These are phyloP conservation scores for Allantophomopsis lycopodina DNA, from an alignment of 2,329 filamentous ascomycete genomes.

Conservation along the genomic window DNA sequence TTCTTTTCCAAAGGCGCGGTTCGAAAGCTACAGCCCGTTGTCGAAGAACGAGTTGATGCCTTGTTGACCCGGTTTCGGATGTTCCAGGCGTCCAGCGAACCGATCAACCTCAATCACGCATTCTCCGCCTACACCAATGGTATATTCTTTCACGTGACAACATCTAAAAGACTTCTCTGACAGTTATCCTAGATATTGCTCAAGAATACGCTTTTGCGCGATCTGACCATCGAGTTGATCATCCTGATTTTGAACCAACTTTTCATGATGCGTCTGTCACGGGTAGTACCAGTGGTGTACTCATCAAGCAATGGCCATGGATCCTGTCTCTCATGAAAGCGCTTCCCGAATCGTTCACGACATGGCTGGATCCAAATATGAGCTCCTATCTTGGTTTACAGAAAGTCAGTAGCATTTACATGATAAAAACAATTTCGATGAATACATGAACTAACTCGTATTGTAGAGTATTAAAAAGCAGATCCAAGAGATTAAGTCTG, in stretches of 20 bases:
- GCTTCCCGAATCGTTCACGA: slow-evolving; percentile 1
- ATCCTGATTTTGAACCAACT: slow-evolving; percentile 7
- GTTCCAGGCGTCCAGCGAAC: slow-evolving; percentile 1
- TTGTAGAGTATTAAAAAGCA: too few species aligned
- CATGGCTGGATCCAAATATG: not conserved
- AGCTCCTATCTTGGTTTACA: too few species aligned
- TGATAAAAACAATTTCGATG: too few species aligned
- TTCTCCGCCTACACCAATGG: slow-evolving; percentile 6
- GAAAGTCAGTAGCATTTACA: too few species aligned
- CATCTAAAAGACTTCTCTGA: not conserved
- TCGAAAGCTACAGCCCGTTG: slow-evolving; percentile 5
- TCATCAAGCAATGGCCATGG: slow-evolving; percentile 3
- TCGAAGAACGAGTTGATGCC: slow-evolving; percentile 5
- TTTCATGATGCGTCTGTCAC: slow-evolving; percentile 2
- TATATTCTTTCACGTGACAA: not conserved
- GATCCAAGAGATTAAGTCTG: too few species aligned
- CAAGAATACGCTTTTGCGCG: slow-evolving; percentile 12
- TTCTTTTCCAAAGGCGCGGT: slow-evolving; percentile 9
- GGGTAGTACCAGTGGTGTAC: not conserved
- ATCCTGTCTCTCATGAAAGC: slow-evolving; percentile 1
- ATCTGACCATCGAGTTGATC: slow-evolving; percentile 5
- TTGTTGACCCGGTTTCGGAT: slow-evolving; percentile 4
- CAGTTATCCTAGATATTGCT: slow-evolving; percentile 9
- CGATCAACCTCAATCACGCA: slow-evolving; percentile 5
- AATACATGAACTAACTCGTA: too few species aligned